A percentile compares a stretch with the other conserved stretches of the same genome.
Evolutionary conservation across 108 stramenopile genomes (phyloP).

Genomic region (Cyclostephanos tholiformis): DNA sequence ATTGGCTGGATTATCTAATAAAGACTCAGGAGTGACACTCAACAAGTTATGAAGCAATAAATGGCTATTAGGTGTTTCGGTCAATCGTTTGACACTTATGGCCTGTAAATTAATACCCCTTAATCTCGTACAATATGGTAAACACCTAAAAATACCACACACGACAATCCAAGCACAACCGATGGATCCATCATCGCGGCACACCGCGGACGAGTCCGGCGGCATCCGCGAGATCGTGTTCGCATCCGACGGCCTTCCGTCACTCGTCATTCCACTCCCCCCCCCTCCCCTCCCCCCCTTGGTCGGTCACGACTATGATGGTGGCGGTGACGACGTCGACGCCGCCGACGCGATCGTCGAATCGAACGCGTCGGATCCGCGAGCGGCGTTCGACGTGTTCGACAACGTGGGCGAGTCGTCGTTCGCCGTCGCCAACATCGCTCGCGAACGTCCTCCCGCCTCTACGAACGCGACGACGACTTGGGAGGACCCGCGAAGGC

Average conservation of each 20-base stretch:
- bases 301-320: constrained; percentile 1
- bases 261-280: constrained; percentile 53
- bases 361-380: constrained; percentile 23
- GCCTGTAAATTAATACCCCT: too few species aligned
- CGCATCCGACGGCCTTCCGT: constrained; percentile 72
- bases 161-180: too few species aligned
- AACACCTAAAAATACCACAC: too few species aligned
- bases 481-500: constrained; percentile 34
- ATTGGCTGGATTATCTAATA: too few species aligned
- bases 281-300: constrained; percentile 32
- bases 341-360: not conserved
- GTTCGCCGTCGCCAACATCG: too few species aligned
- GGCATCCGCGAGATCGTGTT: constrained; percentile 72
- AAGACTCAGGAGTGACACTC: too few species aligned
- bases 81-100: too few species aligned
- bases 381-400: constrained; percentile 43
- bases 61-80: too few species aligned
- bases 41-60: too few species aligned
- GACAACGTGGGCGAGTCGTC: not conserved
- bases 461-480: not conserved
- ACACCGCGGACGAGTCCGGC: constrained; percentile 77
- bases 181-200: constrained; percentile 2
- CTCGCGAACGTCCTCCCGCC: not conserved
- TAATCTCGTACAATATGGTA: too few species aligned
- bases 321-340: not conserved